Conservation (phyloP, 257 asterid genomes). For the Solanum tacnaense region DNA sequence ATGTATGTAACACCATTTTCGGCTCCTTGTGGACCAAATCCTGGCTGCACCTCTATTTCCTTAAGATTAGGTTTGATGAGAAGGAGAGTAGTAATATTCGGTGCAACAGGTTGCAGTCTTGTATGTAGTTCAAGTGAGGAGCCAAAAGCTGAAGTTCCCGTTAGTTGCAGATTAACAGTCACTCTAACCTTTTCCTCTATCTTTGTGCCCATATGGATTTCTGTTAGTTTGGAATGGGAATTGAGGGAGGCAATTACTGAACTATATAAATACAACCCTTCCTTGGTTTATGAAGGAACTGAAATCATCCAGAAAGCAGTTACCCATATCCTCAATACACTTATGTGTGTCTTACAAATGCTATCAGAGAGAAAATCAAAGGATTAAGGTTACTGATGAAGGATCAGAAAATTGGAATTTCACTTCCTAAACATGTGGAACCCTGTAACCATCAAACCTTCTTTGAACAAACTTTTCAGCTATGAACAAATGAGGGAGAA, state of each 20-base stretch:
- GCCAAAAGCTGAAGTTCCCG: background rate
- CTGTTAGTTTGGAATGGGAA: background rate
- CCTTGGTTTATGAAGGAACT: background rate
- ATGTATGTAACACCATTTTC: background rate
- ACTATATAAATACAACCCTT: background rate
- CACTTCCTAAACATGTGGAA: background rate
- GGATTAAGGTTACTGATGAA: background rate
- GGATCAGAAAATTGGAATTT: background rate
- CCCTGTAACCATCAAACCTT: background rate
- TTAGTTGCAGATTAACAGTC: background rate
- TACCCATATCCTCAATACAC: background rate
- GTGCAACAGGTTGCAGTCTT: background rate
- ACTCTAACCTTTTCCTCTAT: background rate
- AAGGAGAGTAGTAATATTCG: background rate
- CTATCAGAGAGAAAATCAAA: background rate
- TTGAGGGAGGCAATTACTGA: background rate
- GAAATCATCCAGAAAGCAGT: background rate
- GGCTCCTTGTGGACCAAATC: background rate
- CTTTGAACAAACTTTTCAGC: background rate
- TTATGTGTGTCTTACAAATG: background rate
- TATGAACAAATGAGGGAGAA: background rate
- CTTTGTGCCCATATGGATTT: background rate
- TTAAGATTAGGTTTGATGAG: background rate
- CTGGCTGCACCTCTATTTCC: background rate
- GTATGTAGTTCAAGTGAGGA: background rate